Percentiles rank a stretch among this genome's conserved stretches.
Conservation (phyloP, 2,329 filamentous ascomycete species). For the Triangularia verruculosa region DNA sequence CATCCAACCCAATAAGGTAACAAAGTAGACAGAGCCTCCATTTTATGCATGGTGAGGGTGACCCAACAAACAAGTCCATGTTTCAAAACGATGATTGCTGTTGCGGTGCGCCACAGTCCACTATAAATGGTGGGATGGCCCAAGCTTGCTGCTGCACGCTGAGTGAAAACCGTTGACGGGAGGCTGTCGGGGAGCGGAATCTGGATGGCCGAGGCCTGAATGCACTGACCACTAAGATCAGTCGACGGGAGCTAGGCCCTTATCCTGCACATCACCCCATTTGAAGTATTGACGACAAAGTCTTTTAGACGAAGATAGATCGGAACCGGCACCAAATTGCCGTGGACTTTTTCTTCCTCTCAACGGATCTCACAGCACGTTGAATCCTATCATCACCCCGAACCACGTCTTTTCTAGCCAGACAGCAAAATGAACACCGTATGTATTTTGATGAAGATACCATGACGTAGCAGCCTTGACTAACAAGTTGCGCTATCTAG, state of each 20-base stretch:
- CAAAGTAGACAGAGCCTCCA: background rate
- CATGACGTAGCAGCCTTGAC: background rate
- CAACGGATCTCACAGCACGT: background rate
- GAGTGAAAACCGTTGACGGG: background rate
- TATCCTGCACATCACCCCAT: constrained; percentile 28
- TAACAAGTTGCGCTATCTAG: constrained; percentile 36
- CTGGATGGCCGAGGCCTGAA: background rate
- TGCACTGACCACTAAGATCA: constrained; percentile 2
- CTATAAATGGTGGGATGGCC: background rate
- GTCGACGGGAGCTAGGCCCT: constrained; percentile 14
- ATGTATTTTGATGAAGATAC: constrained; percentile 29
- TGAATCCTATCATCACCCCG: background rate
- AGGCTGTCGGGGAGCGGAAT: background rate
- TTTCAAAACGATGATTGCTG: background rate
- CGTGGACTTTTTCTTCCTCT: background rate
- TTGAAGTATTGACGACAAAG: constrained; percentile 15
- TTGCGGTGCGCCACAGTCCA: background rate
- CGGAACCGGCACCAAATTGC: background rate
- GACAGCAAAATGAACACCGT: constrained; percentile 54
- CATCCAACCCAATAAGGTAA: background rate
- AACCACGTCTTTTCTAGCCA: background rate
- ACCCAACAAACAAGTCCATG: background rate
- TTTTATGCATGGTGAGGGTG: background rate
- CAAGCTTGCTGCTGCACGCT: constrained; percentile 1
- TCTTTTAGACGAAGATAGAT: background rate